Percentiles rank a stretch among this genome's conserved stretches.
Conservation (phyloP, 805 yeast species). For the Pichia membranifaciens region DNA sequence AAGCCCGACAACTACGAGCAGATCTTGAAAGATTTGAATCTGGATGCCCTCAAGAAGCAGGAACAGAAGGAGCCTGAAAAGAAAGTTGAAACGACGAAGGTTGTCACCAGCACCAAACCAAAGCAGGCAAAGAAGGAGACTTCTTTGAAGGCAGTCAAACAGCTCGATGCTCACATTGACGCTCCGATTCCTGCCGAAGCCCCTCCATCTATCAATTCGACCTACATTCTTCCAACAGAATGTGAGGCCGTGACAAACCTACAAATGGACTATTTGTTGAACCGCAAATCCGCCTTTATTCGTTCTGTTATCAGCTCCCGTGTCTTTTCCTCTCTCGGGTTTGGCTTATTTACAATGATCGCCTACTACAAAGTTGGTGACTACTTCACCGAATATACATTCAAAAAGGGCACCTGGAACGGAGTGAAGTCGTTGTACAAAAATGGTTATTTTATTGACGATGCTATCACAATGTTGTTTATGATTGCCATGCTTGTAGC, state of each 20-base stretch:
- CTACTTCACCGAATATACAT: constrained; percentile 22
- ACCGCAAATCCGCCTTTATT: constrained; percentile 43
- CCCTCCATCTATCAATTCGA: constrained; percentile 46
- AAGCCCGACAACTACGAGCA: constrained; percentile 11
- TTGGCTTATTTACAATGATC: constrained; percentile 20
- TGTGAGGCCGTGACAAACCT: constrained; percentile 57
- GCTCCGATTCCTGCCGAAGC: constrained; percentile 46
- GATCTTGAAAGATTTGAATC: constrained; percentile 8
- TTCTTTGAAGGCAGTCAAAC: constrained; percentile 5
- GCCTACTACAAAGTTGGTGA: constrained; percentile 17
- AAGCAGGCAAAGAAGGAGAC: neutral
- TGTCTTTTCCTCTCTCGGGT: constrained; percentile 28
- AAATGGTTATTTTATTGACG: constrained; percentile 22
- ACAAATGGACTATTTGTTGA: constrained; percentile 55
- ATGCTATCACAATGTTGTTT: constrained; percentile 32
- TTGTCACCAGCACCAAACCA: neutral
- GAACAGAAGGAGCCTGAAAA: neutral
- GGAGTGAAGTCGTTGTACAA: constrained; percentile 17
- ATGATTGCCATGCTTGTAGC: constrained; percentile 34
- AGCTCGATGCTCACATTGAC: constrained; percentile 9
- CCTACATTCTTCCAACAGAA: constrained; percentile 48
- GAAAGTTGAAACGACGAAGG: neutral
- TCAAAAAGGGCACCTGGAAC: constrained; percentile 12
- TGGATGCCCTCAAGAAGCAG: constrained; percentile 5
- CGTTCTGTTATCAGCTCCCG: constrained; percentile 43